Evolutionary conservation across 2,329 filamentous ascomycete genomes (phyloP).

Genomic region (Colletotrichum siamense): DNA sequence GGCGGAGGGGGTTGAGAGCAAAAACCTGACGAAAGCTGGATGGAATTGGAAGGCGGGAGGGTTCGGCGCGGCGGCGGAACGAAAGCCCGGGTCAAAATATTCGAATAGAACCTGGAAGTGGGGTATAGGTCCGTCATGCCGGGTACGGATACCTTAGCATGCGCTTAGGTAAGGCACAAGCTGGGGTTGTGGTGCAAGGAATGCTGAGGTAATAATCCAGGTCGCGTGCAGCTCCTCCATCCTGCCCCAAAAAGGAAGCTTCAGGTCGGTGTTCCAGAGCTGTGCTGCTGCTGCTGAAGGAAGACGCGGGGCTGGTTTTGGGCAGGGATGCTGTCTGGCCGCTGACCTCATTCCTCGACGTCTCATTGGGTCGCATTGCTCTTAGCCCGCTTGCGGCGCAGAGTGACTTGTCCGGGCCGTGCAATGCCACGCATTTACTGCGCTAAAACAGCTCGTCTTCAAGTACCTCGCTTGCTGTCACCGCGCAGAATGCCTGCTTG

Average conservation of each 20-base stretch:
- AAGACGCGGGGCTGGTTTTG: conserved; percentile 11
- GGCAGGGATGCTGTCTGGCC: neutral
- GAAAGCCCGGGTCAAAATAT: conserved; percentile 1
- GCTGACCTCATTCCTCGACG: conserved; percentile 12
- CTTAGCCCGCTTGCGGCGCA: conserved; percentile 9
- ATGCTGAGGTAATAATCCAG: neutral
- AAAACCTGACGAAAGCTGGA: neutral
- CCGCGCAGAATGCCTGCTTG: neutral
- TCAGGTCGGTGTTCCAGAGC: neutral
- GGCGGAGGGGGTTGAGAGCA: neutral
- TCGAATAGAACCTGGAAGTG: neutral
- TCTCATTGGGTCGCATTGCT: conserved; percentile 10
- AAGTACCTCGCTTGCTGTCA: neutral
- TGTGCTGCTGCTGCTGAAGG: neutral
- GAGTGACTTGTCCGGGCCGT: conserved; percentile 3
- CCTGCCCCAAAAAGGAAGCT: neutral
- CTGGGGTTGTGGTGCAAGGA: neutral
- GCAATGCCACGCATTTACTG: neutral
- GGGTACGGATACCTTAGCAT: neutral
- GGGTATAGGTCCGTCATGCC: neutral
- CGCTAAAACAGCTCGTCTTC: neutral
- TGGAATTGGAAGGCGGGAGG: neutral
- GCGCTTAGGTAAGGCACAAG: neutral
- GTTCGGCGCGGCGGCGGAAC: conserved; percentile 6
- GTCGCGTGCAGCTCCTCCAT: neutral